A percentile compares a stretch with the other conserved stretches of the same genome.
Evolutionary conservation across 352 stramenopile genomes (phyloP).

Genomic region (Globisporangium cederbergense): DNA sequence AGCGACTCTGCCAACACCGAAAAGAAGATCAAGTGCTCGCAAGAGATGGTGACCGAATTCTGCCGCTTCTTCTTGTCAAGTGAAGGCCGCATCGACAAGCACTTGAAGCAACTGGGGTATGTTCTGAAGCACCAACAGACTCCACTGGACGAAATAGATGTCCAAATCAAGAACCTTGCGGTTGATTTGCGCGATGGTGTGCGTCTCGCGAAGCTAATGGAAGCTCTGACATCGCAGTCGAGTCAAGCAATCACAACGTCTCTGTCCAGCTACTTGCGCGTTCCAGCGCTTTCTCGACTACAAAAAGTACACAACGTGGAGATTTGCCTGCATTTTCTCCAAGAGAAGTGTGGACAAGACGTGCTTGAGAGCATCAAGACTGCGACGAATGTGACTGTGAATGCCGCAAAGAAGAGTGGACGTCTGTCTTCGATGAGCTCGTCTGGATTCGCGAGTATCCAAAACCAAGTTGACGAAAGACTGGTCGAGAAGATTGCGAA

Average conservation of each 20-base stretch:
- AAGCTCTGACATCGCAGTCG: conserved; percentile 68
- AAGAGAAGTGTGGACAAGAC: conserved; percentile 62
- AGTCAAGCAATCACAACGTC: conserved; percentile 17
- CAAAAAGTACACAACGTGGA: conserved; percentile 97
- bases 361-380: conserved; percentile 53
- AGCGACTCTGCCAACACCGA: conserved; percentile 15
- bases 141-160: conserved; percentile 93
- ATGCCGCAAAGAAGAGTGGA: conserved; percentile 11
- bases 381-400: conserved; percentile 16
- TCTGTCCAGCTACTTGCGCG: conserved; percentile 84
- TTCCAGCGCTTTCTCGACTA: conserved; percentile 92
- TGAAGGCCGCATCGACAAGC: conserved; percentile 94
- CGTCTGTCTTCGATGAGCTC: conserved; percentile 25
- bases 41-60: conserved; percentile 90
- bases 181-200: conserved; percentile 96
- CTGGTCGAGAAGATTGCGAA: conserved; percentile 73
- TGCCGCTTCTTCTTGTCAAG: conserved; percentile 90
- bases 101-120: conserved; percentile 89
- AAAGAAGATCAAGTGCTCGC: conserved; percentile 88
- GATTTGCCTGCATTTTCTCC: conserved; percentile 83
- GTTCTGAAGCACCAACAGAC: conserved; percentile 89
- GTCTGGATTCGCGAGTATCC: conserved; percentile 47
- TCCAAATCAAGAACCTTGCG: conserved; percentile 89
- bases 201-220: conserved; percentile 90
- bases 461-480: conserved; percentile 53